Base-by-base conservation (phyloP, 2,329 filamentous ascomycete species). In the Paracamarosporium sp. region DNA sequence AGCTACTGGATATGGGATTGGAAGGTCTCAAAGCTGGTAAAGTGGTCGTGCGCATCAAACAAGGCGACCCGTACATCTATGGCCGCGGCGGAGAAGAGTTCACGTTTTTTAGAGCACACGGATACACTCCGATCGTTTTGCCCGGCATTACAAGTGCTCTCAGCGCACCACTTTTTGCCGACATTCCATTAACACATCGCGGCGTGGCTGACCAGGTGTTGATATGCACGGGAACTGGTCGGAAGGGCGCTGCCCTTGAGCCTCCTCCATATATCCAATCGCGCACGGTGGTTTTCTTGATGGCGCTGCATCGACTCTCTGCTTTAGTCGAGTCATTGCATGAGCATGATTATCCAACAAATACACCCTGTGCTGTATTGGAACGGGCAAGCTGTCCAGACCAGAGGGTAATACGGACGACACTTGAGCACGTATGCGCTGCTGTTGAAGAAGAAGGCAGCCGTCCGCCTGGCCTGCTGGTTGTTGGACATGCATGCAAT, bases 21-120 rank as follows among this genome's bases (percentile, higher is more conserved):
- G 85, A 86, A 2, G 92, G 88, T 2, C 68, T 90, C 20, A 79
- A 82, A 46, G 80, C 83, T 20, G 95, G 95, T 12, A 88, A 91
- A 73, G 90, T 87, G 1, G 95, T 99, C 0, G 83, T 99, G 31
- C 86, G 95, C 3, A 82, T 99, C 43, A 99, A 99, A 80, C 95
- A 99, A 75, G 95, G 95, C 44, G 95, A 99, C 70, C 95, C 95
- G 0, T 99, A 96, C 77, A 86, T 99, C 36, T 99, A 98, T 77
- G 95, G 95, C 36, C 88, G 95, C 36, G 95, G 95, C 55, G 95
- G 92, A 31, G 95, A 99, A 75, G 95, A 99, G 76, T 91, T 92
- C 36, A 86, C 87, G 28, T 97, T 91, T 74, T 97, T 99, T 82
- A 82, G 88, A 2, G 79, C 80, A 3, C 84, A 90, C 46, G 92